Conservation (phyloP, 2,329 filamentous ascomycete species). For the Colletotrichum chrysophilum region DNA sequence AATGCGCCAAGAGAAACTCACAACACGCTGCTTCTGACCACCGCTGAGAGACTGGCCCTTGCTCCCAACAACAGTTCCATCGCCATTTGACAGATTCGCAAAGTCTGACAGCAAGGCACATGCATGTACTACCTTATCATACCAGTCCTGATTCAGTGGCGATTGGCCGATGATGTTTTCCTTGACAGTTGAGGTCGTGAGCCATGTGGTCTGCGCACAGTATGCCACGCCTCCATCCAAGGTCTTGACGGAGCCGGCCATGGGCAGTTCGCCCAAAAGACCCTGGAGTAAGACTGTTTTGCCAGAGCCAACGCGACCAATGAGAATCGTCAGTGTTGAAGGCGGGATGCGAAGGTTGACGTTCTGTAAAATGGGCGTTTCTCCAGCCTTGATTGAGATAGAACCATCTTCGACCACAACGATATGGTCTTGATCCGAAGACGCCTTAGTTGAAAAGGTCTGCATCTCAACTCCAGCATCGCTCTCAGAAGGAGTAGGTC, state of each 20-base stretch:
- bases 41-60: constrained; percentile 38
- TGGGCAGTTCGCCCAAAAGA: constrained; percentile 19
- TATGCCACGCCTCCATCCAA: constrained; percentile 19
- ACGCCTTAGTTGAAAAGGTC: neutral
- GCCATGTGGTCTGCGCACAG: constrained; percentile 29
- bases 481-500: neutral
- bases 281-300: constrained; percentile 20
- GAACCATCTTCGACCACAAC: neutral
- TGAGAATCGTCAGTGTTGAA: constrained; percentile 17
- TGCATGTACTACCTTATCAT: constrained; percentile 23
- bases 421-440: neutral
- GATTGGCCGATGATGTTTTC: constrained; percentile 29
- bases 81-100: constrained; percentile 24
- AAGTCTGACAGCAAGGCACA: constrained; percentile 26
- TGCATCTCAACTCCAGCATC: neutral
- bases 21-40: constrained; percentile 38
- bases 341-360: neutral
- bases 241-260: neutral
- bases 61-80: constrained; percentile 31
- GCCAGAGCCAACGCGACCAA: constrained; percentile 25
- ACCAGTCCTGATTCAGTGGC: constrained; percentile 23
- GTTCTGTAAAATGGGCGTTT: neutral
- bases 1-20: constrained; percentile 19
- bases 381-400: neutral
- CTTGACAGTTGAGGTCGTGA: constrained; percentile 26